Percentiles rank a stretch among this genome's conserved stretches.
These are phyloP conservation scores for Paxillus involutus DNA, from an alignment of 768 basidiomycete species.

Conservation along the genomic window DNA sequence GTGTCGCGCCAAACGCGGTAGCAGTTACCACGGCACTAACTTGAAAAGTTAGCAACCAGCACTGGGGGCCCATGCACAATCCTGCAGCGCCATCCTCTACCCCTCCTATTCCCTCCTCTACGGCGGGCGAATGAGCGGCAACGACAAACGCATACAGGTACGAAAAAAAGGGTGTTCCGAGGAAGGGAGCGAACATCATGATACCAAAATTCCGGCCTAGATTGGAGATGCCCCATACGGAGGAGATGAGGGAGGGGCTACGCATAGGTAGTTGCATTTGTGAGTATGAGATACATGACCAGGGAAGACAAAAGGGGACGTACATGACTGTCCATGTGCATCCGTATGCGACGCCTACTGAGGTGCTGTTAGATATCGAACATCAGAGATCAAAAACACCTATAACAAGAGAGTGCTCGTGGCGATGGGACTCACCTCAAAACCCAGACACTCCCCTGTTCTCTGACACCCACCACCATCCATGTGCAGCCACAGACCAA, in stretches of 20 bases:
- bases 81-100: background rate
- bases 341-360: conserved; percentile 71
- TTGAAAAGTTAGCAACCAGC: conserved; percentile 70
- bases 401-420: background rate
- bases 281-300: background rate
- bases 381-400: background rate
- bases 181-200: conserved; percentile 71
- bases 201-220: conserved; percentile 78
- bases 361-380: conserved; percentile 41
- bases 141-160: conserved; percentile 77
- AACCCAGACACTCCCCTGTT: conserved; percentile 59
- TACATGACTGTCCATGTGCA: conserved; percentile 69
- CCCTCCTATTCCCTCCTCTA: conserved; percentile 17
- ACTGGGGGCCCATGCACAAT: conserved; percentile 56
- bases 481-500: conserved; percentile 55
- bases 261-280: conserved; percentile 2
- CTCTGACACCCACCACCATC: conserved; percentile 48
- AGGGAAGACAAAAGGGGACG: conserved; percentile 26
- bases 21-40: conserved; percentile 43
- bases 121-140: conserved; percentile 43
- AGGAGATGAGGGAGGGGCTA: conserved; percentile 69
- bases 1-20: conserved; percentile 39
- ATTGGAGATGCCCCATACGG: conserved; percentile 70
- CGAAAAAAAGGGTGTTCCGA: conserved; percentile 75
- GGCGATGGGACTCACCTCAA: conserved; percentile 49